Conservation (phyloP, 176 grass and related monocot species). For the Oryza brachyantha region DNA sequence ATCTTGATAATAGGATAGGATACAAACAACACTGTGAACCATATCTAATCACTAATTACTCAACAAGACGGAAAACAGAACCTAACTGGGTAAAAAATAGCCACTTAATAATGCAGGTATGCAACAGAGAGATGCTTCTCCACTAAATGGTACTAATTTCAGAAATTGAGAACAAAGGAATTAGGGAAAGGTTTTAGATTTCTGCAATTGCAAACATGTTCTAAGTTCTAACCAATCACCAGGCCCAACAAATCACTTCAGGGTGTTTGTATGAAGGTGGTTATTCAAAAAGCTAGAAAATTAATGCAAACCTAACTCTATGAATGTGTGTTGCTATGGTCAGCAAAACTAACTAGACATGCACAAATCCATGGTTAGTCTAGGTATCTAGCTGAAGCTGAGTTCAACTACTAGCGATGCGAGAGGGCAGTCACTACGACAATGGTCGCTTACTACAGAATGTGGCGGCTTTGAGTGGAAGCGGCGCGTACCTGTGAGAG, state of each 20-base stretch:
- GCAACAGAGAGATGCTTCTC: not conserved
- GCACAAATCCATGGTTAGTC: not conserved
- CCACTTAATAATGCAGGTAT: not conserved
- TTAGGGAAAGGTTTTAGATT: not conserved
- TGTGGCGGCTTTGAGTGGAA: not conserved
- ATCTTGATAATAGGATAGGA: not conserved
- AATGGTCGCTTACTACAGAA: not conserved
- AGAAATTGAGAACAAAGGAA: not conserved
- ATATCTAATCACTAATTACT: not conserved
- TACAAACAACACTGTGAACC: not conserved
- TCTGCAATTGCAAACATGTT: not conserved
- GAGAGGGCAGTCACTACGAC: not conserved
- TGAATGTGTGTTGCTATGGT: not conserved
- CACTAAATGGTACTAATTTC: not conserved
- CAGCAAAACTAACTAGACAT: not conserved
- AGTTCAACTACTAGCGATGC: not conserved
- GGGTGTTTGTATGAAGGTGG: not conserved
- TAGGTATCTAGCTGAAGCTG: not conserved
- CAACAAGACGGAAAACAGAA: not conserved
- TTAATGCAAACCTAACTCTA: not conserved
- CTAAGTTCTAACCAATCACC: not conserved
- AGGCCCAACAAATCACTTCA: not conserved
- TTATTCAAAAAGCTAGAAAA: not conserved
- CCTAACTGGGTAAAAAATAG: not conserved
- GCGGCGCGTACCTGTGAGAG: constrained; percentile 49